Evolutionary conservation across 805 yeast species (phyloP).

Genomic region (Starmerella apis): DNA sequence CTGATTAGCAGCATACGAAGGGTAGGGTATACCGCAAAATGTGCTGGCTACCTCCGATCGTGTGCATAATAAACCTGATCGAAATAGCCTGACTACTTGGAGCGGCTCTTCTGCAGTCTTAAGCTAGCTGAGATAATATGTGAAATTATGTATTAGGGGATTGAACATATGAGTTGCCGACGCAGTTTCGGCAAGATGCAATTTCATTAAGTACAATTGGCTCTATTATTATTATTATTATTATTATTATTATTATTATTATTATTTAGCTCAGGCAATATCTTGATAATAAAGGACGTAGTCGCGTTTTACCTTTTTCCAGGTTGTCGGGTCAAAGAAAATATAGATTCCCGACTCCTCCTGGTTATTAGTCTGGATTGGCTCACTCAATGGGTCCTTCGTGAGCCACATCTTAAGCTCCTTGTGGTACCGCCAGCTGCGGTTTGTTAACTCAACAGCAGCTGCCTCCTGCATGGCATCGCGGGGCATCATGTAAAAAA

Average conservation of each 20-base stretch:
- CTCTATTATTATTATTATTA: no score
- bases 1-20: background rate
- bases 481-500: slow-evolving; percentile 86
- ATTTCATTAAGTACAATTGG: no score
- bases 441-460: slow-evolving; percentile 75
- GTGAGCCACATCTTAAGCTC: slow-evolving; percentile 94
- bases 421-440: slow-evolving; percentile 97
- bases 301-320: slow-evolving; percentile 85
- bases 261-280: slow-evolving; percentile 42
- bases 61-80: background rate
- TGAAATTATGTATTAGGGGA: no score
- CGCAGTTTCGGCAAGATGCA: no score
- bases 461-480: slow-evolving; percentile 90
- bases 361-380: slow-evolving; percentile 66
- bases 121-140: no score
- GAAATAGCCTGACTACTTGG: background rate
- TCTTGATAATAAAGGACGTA: slow-evolving; percentile 52
- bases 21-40: background rate
- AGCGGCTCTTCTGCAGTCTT: background rate
- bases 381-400: slow-evolving; percentile 82
- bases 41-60: background rate
- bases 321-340: slow-evolving; percentile 87
- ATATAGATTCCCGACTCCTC: slow-evolving; percentile 89
- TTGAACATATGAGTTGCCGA: no score
- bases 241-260: background rate